These are phyloP conservation scores for Claviceps sp. DNA, from an alignment of 2,329 filamentous ascomycete genomes.

Conservation along the genomic window DNA sequence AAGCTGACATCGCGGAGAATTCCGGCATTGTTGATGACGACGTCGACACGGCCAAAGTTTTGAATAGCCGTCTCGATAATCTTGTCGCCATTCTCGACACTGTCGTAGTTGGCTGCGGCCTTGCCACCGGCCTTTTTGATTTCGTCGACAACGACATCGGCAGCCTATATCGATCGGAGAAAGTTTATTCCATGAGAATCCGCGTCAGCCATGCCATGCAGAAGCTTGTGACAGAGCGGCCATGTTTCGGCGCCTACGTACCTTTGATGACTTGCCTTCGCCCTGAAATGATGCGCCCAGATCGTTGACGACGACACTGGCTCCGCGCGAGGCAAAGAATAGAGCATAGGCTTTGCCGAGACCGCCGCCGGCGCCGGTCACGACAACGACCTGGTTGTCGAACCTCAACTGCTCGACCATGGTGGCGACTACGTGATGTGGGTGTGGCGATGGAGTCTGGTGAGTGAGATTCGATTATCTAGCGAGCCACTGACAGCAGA, in stretches of 20 bases:
- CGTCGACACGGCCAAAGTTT: constrained; percentile 73
- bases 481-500: neutral
- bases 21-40: constrained; percentile 96
- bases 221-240: neutral
- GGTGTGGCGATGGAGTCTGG: neutral
- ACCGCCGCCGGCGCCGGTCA: constrained; percentile 70
- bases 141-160: constrained; percentile 70
- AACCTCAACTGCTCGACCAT: constrained; percentile 61
- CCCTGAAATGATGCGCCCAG: constrained; percentile 87
- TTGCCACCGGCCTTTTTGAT: constrained; percentile 84
- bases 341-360: constrained; percentile 70
- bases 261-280: constrained; percentile 76
- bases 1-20: constrained; percentile 93
- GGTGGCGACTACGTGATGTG: constrained; percentile 18
- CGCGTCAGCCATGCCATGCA: neutral
- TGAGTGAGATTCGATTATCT: neutral
- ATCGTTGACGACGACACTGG: constrained; percentile 93
- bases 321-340: constrained; percentile 86
- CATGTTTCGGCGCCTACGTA: constrained; percentile 21
- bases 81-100: constrained; percentile 80
- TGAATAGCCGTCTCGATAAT: constrained; percentile 86
- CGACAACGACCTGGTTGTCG: constrained; percentile 73
- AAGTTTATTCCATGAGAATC: neutral
- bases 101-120: constrained; percentile 95
- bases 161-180: constrained; percentile 39